Evolutionary conservation across 495 filamentous ascomycete genomes (phyloP), one percentile per base, ranked within the genome.

Genomic region (Echria macrotheca): DNA sequence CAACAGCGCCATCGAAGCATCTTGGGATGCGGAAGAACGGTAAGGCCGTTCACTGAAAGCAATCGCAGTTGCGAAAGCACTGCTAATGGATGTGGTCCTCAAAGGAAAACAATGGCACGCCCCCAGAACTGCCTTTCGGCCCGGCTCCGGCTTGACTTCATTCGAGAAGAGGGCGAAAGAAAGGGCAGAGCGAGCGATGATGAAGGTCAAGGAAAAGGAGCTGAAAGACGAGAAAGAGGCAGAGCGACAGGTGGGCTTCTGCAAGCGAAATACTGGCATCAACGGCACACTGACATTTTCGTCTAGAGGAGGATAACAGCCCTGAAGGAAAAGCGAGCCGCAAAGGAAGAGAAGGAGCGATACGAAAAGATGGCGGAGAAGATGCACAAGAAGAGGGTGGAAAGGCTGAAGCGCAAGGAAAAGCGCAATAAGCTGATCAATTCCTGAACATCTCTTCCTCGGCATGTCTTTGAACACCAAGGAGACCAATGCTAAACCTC

Each of bases 391-490:
- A 96, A 96, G 76, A 75, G 90, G 54, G 84, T 98, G 19, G 93
- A 98, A 70, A 79, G 93, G 52, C 60, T 95, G 66, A 95, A 87
- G 82, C 78, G 90, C 63, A 82, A 88, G 65, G 93, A 97, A 77
- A 97, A 96, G 81, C 81, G 93, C 65, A 99, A 97, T 69, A 97
- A 96, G 73, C 70, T 94, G 58, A 68, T 97, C 58, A 96, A 91
- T 68, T 94, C 89, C 44, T 96, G 75, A 91, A 39, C 18, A n/a
- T n/a, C n/a, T n/a, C n/a, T n/a, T n/a, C n/a, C n/a, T n/a, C n/a
- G n/a, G n/a, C n/a, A 14, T 12, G 15, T 10, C 29, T 33, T 33
- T 6, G 29, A 33, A 33, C n/a, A n/a, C n/a, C n/a, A n/a, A n/a
- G n/a, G n/a, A n/a, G n/a, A n/a, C n/a, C n/a, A n/a, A n/a, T n/a